Percentiles rank a stretch among this genome's conserved stretches.
These are phyloP conservation scores for Kwoniella sp. DNA, from an alignment of 768 basidiomycete species.

Conservation along the genomic window DNA sequence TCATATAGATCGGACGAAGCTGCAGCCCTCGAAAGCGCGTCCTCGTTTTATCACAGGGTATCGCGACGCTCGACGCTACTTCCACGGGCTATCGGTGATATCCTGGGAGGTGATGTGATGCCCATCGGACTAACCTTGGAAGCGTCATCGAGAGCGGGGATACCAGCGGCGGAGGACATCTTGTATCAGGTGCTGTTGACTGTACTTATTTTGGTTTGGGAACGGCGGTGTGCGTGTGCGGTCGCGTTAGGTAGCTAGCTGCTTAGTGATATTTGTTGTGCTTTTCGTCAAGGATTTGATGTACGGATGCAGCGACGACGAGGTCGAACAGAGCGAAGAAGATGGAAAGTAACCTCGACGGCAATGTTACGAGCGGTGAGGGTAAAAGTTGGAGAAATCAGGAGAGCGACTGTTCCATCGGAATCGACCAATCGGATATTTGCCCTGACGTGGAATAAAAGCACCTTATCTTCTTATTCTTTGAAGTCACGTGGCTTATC, in stretches of 20 bases:
- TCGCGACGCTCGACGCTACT: too few species aligned
- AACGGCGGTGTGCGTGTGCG: too few species aligned
- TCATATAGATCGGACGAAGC: too few species aligned
- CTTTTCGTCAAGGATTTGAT: neutral
- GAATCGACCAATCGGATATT: neutral
- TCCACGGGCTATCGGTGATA: neutral
- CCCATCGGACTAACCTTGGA: slow-evolving; percentile 47
- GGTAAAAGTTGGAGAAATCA: slow-evolving; percentile 3
- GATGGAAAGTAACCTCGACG: neutral
- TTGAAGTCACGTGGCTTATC: neutral
- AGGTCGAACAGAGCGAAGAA: neutral
- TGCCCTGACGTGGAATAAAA: neutral
- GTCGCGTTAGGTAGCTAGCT: too few species aligned
- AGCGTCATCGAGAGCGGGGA: slow-evolving; percentile 53
- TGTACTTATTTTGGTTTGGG: too few species aligned
- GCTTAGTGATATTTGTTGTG: neutral
- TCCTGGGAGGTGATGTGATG: neutral
- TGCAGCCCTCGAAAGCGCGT: too few species aligned
- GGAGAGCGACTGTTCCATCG: neutral
- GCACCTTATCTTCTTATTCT: neutral
- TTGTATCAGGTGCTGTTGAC: too few species aligned
- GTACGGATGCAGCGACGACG: neutral
- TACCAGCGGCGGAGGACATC: slow-evolving; percentile 40
- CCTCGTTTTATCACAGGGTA: too few species aligned
- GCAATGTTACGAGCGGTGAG: neutral